Percentiles rank a stretch among this genome's conserved stretches.
Evolutionary conservation across 306 rosid species (phyloP).

Genomic region (Sindora glabra): DNA sequence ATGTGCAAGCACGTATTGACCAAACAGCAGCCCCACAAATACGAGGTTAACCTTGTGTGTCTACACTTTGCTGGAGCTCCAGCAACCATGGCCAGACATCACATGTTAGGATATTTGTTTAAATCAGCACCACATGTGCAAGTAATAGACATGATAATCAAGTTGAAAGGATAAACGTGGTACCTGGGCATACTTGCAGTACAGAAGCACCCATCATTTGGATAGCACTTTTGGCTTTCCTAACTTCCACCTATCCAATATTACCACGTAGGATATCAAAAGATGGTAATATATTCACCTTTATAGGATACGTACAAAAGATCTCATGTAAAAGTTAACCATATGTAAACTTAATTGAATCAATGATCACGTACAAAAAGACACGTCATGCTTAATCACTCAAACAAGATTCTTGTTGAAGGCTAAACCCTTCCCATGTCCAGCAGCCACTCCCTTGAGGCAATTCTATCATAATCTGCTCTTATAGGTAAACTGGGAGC

Average conservation of each 20-base stretch:
- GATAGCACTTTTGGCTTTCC: constrained; percentile 70
- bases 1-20: no score
- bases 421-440: neutral
- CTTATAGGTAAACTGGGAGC: neutral
- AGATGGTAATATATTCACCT: constrained; percentile 1
- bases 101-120: neutral
- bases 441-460: neutral
- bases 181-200: constrained; percentile 64
- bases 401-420: neutral
- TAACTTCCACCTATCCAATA: constrained; percentile 60
- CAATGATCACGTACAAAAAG: neutral
- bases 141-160: neutral
- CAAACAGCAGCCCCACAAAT: neutral
- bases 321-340: neutral
- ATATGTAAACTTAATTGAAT: no score
- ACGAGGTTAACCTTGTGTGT: no score
- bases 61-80: no score
- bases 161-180: neutral
- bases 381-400: neutral
- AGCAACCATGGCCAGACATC: neutral
- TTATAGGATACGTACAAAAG: neutral
- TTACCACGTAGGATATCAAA: neutral
- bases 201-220: constrained; percentile 75
- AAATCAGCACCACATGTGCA: neutral
- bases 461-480: neutral